These are phyloP conservation scores for Mycosphaerella sp. DNA, from an alignment of 2,329 filamentous ascomycete genomes.

Conservation along the genomic window DNA sequence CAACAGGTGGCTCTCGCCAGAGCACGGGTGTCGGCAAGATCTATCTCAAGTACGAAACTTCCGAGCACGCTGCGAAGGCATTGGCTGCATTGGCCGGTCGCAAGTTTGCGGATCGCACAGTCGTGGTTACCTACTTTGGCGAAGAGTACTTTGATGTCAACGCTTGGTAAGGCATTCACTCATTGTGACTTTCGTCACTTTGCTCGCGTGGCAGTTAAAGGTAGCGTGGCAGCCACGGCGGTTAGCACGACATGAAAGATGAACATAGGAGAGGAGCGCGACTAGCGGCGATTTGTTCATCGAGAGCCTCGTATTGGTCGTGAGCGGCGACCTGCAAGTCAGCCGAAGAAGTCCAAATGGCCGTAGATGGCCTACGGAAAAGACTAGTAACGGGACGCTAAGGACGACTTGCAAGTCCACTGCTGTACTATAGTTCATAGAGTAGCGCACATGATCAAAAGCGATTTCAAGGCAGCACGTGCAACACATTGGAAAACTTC, in stretches of 20 bases:
- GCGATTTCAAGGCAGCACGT: not conserved
- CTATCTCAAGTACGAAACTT: conserved; percentile 82
- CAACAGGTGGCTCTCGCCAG: conserved; percentile 73
- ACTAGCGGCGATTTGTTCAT: too few relatives aligned
- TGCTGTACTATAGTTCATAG: conserved; percentile 5
- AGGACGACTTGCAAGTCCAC: not conserved
- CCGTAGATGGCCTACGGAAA: not conserved
- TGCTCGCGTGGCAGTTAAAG: too few relatives aligned
- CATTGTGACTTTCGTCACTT: not conserved
- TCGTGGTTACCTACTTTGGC: conserved; percentile 92
- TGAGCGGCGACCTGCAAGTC: too few relatives aligned
- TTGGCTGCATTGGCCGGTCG: conserved; percentile 84
- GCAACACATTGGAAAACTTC: not conserved
- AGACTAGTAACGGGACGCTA: not conserved
- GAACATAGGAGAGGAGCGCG: too few relatives aligned
- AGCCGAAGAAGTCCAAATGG: not conserved
- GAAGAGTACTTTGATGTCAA: conserved; percentile 96
- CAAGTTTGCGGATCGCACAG: conserved; percentile 93
- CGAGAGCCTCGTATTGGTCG: too few relatives aligned
- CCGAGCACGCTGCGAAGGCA: conserved; percentile 74
- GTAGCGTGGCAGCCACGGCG: too few relatives aligned
- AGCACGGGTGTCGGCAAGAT: conserved; percentile 94
- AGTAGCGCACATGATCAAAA: conserved; percentile 4
- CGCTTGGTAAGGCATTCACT: conserved; percentile 59
- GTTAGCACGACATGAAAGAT: too few relatives aligned